These are phyloP conservation scores for Hemisphaericaspora xylanilytica DNA, from an alignment of 1,139 yeast genomes.

Conservation along the genomic window DNA sequence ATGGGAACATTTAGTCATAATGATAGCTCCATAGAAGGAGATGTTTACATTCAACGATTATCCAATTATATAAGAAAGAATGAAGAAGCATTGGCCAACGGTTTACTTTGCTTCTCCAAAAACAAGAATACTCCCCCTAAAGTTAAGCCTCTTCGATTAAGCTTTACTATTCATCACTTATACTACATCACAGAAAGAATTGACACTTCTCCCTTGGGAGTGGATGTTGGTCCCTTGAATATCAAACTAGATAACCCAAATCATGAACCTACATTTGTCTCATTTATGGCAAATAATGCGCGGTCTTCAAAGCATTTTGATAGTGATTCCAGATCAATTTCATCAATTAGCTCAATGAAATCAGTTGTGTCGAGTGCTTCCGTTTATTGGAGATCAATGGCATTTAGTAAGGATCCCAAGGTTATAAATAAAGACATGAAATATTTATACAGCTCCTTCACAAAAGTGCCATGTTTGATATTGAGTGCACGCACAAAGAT, in stretches of 20 bases:
- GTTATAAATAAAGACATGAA: slow-evolving; percentile 48
- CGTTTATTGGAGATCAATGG: slow-evolving; percentile 41
- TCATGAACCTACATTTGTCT: slow-evolving; percentile 54
- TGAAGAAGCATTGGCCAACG: slow-evolving; percentile 48
- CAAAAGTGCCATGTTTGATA: slow-evolving; percentile 63
- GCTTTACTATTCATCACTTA: slow-evolving; percentile 60
- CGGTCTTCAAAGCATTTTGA: slow-evolving; percentile 44
- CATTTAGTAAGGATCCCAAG: slow-evolving; percentile 42
- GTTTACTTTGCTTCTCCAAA: slow-evolving; percentile 42
- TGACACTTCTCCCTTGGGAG: slow-evolving; percentile 50
- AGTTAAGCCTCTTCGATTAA: slow-evolving; percentile 52
- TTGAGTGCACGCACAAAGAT: slow-evolving; percentile 59
- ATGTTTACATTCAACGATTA: slow-evolving; percentile 40
- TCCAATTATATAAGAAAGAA: slow-evolving; percentile 41
- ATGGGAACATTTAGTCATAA: slow-evolving; percentile 22
- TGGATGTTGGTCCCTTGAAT: slow-evolving; percentile 63
- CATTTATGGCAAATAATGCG: slow-evolving; percentile 51
- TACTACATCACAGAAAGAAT: slow-evolving; percentile 59
- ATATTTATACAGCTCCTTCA: slow-evolving; percentile 62
- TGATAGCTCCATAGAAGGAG: slow-evolving; percentile 41
- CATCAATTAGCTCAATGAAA: slow-evolving; percentile 62
- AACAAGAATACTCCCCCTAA: slow-evolving; percentile 23
- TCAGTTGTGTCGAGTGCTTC: slow-evolving; percentile 51
- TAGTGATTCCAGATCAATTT: slow-evolving; percentile 59
- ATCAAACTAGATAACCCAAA: slow-evolving; percentile 58